Percentiles rank a stretch among this genome's conserved stretches.
Conservation (phyloP, 169 alveolate species). For the Nephromyces sp. region DNA sequence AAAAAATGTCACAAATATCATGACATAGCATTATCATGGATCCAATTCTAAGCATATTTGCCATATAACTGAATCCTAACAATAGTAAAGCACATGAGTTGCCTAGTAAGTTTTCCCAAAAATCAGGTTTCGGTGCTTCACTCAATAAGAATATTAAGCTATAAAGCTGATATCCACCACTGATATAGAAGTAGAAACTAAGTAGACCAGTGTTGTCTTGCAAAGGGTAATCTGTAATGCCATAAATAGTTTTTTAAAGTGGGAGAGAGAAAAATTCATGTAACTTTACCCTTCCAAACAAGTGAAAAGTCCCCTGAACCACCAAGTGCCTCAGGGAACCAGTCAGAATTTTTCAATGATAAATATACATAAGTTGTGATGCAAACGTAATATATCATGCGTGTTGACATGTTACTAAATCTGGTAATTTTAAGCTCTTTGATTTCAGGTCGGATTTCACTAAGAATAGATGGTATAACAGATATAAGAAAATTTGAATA, state of each 20-base stretch:
- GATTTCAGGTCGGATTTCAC: neutral
- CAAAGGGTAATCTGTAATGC: constrained; percentile 39
- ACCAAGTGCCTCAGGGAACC: neutral
- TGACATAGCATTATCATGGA: constrained; percentile 48
- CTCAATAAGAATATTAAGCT: constrained; percentile 34
- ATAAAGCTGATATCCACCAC: constrained; percentile 46
- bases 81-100: constrained; percentile 47
- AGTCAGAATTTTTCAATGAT: neutral
- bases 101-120: constrained; percentile 44
- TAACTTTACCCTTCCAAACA: neutral
- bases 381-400: neutral
- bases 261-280: neutral
- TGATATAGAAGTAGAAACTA: constrained; percentile 44
- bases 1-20: constrained; percentile 52
- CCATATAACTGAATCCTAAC: constrained; percentile 47
- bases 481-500: neutral
- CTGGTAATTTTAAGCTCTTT: neutral
- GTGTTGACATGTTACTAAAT: neutral
- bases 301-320: neutral
- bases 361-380: neutral
- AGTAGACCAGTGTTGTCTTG: constrained; percentile 41
- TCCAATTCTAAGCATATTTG: constrained; percentile 50
- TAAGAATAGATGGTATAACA: neutral
- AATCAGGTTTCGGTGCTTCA: constrained; percentile 46
- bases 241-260: neutral